Percentiles rank a stretch among this genome's conserved stretches.
Evolutionary conservation across 495 filamentous ascomycete species (phyloP).

Genomic region (Terfezia boudieri): DNA sequence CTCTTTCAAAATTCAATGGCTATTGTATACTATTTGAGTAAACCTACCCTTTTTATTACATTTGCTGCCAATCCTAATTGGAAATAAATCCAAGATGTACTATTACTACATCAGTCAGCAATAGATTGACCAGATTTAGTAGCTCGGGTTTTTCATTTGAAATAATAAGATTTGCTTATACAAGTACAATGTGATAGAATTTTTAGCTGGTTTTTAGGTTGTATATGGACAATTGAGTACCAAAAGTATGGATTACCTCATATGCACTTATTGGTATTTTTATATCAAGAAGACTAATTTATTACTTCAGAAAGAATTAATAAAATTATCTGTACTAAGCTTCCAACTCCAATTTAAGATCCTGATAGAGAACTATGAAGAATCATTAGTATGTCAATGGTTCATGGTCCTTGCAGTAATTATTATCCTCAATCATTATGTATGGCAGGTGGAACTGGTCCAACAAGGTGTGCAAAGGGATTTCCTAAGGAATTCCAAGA

Average conservation of each 20-base stretch:
- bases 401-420: not conserved
- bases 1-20: conserved; percentile 6
- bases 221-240: conserved; percentile 9
- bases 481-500: not conserved
- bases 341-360: not conserved
- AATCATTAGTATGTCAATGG: not conserved
- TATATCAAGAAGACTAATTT: not conserved
- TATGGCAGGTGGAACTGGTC: not conserved
- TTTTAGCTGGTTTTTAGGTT: conserved; percentile 3
- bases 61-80: conserved; percentile 9
- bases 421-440: not conserved
- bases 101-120: conserved; percentile 1
- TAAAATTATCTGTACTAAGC: conserved; percentile 1
- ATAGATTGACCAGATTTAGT: conserved; percentile 4
- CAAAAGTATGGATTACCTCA: conserved; percentile 6
- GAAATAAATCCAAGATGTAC: conserved; percentile 2
- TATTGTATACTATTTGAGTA: conserved; percentile 6
- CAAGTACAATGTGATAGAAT: conserved; percentile 1
- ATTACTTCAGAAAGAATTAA: conserved; percentile 1
- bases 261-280: conserved; percentile 2
- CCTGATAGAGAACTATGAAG: not conserved
- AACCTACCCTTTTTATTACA: conserved; percentile 9
- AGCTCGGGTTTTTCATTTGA: conserved; percentile 3
- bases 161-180: conserved; percentile 4
- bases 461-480: not conserved